Percentiles rank a stretch among this genome's conserved stretches.
These are phyloP conservation scores for Aegilops sharonensis DNA, from an alignment of 176 grass and related monocot species.

Conservation along the genomic window DNA sequence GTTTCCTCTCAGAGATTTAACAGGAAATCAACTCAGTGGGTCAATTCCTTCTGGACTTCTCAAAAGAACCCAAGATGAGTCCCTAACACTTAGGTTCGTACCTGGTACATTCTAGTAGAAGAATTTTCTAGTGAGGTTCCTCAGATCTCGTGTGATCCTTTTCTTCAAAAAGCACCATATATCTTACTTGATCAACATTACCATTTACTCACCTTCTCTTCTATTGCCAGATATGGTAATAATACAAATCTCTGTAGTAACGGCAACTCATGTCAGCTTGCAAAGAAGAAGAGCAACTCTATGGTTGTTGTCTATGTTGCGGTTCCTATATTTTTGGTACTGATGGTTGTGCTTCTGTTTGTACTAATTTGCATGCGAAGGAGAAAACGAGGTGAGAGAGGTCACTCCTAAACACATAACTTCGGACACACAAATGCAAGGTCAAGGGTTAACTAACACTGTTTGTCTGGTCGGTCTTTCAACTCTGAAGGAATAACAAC, in stretches of 20 bases:
- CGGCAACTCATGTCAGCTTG: slow-evolving; percentile 23
- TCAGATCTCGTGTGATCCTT: not conserved
- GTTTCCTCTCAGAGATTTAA: slow-evolving; percentile 54
- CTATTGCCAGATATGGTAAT: slow-evolving; percentile 34
- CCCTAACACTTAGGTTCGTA: slow-evolving; percentile 46
- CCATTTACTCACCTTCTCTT: not conserved
- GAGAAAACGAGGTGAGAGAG: slow-evolving; percentile 24
- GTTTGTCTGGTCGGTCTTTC: not conserved
- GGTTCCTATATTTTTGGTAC: slow-evolving; percentile 23
- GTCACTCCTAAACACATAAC: not conserved
- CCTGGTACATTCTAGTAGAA: not conserved
- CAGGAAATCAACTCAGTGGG: slow-evolving; percentile 40
- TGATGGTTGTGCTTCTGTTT: slow-evolving; percentile 16
- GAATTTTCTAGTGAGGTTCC: not conserved
- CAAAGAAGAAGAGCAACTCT: slow-evolving; percentile 29
- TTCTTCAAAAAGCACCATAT: not conserved
- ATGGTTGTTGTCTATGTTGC: slow-evolving; percentile 32
- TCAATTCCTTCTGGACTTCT: slow-evolving; percentile 46
- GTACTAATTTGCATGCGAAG: slow-evolving; percentile 20
- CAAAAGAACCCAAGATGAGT: slow-evolving; percentile 42
- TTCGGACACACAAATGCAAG: not conserved
- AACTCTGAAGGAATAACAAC: not conserved
- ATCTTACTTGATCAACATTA: not conserved
- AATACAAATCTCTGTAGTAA: slow-evolving; percentile 47
- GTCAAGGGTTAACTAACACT: too few relatives aligned